A percentile compares a stretch with the other conserved stretches of the same genome.
Evolutionary conservation across 2,329 filamentous ascomycete genomes (phyloP).

Genomic region (Aspergillus sp.): DNA sequence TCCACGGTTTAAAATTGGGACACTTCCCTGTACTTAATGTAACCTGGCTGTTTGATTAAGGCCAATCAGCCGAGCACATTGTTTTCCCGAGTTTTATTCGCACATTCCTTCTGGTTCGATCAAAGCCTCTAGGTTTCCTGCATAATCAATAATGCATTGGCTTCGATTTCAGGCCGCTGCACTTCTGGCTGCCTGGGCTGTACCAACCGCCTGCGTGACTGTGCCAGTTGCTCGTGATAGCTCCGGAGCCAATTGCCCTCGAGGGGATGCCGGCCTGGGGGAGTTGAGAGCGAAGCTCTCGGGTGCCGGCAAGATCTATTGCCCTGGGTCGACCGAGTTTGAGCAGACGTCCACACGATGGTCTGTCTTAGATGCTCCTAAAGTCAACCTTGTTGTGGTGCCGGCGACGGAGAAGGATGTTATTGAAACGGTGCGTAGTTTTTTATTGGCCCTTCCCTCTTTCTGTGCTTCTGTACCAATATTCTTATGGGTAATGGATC

Average conservation of each 20-base stretch:
- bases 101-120: too few relatives aligned
- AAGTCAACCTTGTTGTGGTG: constrained; percentile 48
- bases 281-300: constrained; percentile 33
- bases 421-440: constrained; percentile 41
- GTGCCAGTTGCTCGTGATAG: background rate
- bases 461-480: background rate
- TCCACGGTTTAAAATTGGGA: too few relatives aligned
- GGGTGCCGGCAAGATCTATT: constrained; percentile 41
- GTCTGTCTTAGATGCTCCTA: constrained; percentile 47
- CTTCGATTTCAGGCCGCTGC: too few relatives aligned
- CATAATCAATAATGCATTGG: too few relatives aligned
- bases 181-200: constrained; percentile 11
- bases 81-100: too few relatives aligned
- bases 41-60: too few relatives aligned
- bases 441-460: background rate
- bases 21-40: too few relatives aligned
- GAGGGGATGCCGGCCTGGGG: constrained; percentile 14
- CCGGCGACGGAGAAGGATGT: constrained; percentile 52
- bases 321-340: constrained; percentile 44
- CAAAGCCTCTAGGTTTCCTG: too few relatives aligned
- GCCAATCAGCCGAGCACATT: too few relatives aligned
- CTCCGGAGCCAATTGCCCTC: background rate
- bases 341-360: constrained; percentile 42
- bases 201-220: constrained; percentile 6
- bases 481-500: background rate